A percentile compares a stretch with the other conserved stretches of the same genome.
Evolutionary conservation across 345 rosid genomes (phyloP).

Genomic region (Trapa bicornis): DNA sequence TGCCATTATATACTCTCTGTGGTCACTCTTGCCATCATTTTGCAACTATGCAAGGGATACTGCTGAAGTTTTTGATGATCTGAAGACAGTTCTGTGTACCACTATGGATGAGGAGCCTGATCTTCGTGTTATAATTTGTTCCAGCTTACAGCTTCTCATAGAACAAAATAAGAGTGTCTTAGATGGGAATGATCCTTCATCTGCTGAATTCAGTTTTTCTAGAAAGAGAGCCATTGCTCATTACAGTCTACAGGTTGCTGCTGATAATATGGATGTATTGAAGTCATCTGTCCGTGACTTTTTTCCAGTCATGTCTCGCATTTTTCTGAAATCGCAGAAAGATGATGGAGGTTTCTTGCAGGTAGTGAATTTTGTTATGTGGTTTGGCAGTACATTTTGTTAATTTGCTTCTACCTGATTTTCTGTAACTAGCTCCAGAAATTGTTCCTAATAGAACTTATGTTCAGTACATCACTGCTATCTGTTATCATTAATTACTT

Average conservation of each 20-base stretch:
- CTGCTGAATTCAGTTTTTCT: slow-evolving; percentile 31
- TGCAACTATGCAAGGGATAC: slow-evolving; percentile 79
- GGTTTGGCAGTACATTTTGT: neutral
- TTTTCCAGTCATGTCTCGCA: slow-evolving; percentile 46
- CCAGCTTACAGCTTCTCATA: slow-evolving; percentile 55
- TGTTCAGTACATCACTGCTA: neutral
- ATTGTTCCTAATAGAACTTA: neutral
- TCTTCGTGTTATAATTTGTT: slow-evolving; percentile 59
- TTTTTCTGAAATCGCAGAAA: slow-evolving; percentile 51
- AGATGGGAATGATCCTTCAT: slow-evolving; percentile 28
- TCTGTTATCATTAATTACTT: neutral
- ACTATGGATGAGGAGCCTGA: slow-evolving; percentile 51
- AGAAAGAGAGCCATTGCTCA: slow-evolving; percentile 34
- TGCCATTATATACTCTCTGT: slow-evolving; percentile 61
- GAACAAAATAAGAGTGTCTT: slow-evolving; percentile 53
- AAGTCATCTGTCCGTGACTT: slow-evolving; percentile 50
- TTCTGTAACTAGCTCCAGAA: neutral
- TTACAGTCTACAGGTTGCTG: slow-evolving; percentile 44
- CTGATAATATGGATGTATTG: slow-evolving; percentile 45
- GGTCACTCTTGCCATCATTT: slow-evolving; percentile 92
- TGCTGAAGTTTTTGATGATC: slow-evolving; percentile 58
- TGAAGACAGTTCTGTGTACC: slow-evolving; percentile 31
- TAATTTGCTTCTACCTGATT: neutral
- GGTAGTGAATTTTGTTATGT: slow-evolving; percentile 27
- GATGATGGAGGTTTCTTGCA: slow-evolving; percentile 89